phyloP scores from a whole-genome alignment of 495 filamentous ascomycete genomes.

The Hypoxylon subgilvum region DNA sequence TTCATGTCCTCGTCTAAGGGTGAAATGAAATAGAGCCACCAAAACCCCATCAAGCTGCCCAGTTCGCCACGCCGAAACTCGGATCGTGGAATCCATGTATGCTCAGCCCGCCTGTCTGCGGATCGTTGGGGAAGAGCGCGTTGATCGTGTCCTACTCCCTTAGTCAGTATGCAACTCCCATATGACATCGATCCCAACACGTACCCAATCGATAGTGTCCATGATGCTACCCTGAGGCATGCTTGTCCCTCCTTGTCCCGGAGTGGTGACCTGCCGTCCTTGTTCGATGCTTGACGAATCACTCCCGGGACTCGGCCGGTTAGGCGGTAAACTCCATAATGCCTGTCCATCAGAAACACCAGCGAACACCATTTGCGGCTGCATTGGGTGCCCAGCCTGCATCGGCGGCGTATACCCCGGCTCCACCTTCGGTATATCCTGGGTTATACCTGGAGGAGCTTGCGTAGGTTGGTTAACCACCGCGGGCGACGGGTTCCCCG shows the following conservation, averaged over 20 bases:
- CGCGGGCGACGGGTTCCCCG: conserved; percentile 24
- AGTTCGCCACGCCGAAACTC: conserved; percentile 33
- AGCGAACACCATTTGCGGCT: conserved; percentile 49
- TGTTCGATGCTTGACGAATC: conserved; percentile 39
- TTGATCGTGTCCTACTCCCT: conserved; percentile 41
- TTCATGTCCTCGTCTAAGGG: conserved; percentile 22
- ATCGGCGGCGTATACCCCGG: conserved; percentile 29
- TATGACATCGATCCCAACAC: conserved; percentile 3
- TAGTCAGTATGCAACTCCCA: background rate
- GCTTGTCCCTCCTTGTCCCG: conserved; percentile 6
- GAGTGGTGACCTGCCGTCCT: background rate
- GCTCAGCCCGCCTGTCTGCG: conserved; percentile 45
- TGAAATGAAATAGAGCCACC: conserved; percentile 3
- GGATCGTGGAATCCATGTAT: conserved; percentile 45
- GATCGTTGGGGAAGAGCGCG: conserved; percentile 45
- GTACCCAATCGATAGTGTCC: conserved; percentile 47
- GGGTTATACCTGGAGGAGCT: conserved; percentile 2
- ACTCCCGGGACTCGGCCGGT: conserved; percentile 45
- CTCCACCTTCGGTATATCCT: conserved; percentile 16
- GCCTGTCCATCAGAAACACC: conserved; percentile 55
- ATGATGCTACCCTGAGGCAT: conserved; percentile 36
- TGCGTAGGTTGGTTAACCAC: conserved; percentile 7
- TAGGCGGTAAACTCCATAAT: conserved; percentile 51
- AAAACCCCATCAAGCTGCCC: conserved; percentile 15
- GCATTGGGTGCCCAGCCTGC: conserved; percentile 16